These are phyloP conservation scores for Prinsepia uniflora DNA, from an alignment of 306 rosid species.

Conservation along the genomic window DNA sequence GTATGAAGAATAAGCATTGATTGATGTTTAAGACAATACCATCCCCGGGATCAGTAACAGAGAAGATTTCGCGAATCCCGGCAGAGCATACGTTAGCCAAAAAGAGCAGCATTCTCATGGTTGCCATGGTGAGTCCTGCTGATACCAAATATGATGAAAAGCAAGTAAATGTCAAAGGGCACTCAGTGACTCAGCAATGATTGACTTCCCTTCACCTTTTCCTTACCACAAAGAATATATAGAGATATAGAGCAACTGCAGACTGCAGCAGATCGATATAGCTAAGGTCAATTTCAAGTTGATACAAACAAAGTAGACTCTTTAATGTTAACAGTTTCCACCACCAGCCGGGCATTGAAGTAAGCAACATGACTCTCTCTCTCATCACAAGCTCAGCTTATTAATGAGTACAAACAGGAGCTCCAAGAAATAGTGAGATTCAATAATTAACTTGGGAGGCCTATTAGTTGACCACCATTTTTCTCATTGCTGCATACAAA, in stretches of 20 bases:
- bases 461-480: neutral
- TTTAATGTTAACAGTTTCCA: neutral
- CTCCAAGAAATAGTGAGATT: no score
- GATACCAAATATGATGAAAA: no score
- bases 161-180: neutral
- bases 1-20: neutral
- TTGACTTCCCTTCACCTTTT: neutral
- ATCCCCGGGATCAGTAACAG: conserved; percentile 57
- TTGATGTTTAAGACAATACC: conserved; percentile 34
- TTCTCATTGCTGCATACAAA: neutral
- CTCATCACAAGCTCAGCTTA: no score
- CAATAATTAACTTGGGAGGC: no score
- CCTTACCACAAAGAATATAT: neutral
- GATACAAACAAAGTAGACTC: neutral
- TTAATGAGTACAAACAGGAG: no score
- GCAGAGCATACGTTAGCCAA: conserved; percentile 36
- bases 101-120: conserved; percentile 30
- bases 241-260: neutral
- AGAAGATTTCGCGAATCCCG: conserved; percentile 34
- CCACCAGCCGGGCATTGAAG: neutral
- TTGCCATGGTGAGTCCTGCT: conserved; percentile 22
- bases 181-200: neutral
- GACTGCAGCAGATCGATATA: no score
- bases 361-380: no score
- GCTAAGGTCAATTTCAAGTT: neutral